phyloP scores from a whole-genome alignment of 2,329 filamentous ascomycete species.

The Neobulgaria alba region DNA sequence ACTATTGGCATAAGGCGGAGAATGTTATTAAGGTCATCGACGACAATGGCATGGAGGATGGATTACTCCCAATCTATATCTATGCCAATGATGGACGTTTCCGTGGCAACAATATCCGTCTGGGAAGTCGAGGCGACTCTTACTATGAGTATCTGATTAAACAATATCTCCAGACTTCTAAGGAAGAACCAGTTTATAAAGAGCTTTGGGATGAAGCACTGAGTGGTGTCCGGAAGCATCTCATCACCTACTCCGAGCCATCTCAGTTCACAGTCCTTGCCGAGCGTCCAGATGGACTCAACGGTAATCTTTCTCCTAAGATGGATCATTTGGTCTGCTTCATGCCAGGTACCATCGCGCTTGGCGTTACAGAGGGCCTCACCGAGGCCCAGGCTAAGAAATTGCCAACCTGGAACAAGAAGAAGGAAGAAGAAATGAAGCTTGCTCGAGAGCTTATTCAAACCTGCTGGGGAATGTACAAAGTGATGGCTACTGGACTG shows the following conservation, averaged over 20 bases:
- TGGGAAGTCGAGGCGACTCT: conserved; percentile 90
- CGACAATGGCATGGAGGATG: conserved; percentile 67
- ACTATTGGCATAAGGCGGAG: conserved; percentile 89
- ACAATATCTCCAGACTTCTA: conserved; percentile 89
- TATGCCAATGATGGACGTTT: conserved; percentile 73
- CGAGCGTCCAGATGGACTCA: conserved; percentile 70
- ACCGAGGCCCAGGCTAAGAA: conserved; percentile 68
- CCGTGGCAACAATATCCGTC: conserved; percentile 73
- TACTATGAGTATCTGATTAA: conserved; percentile 99
- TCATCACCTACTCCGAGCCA: conserved; percentile 78
- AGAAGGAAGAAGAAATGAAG: conserved; percentile 78
- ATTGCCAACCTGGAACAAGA: conserved; percentile 60
- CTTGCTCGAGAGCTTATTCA: conserved; percentile 88
- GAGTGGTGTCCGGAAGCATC: conserved; percentile 77
- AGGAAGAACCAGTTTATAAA: conserved; percentile 75
- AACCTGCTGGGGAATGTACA: conserved; percentile 98
- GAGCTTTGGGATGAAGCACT: conserved; percentile 91
- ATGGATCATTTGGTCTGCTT: conserved; percentile 99
- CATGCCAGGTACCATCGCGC: conserved; percentile 89
- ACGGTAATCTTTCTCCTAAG: conserved; percentile 63
- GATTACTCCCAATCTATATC: conserved; percentile 87
- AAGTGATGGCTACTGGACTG: conserved; percentile 80
- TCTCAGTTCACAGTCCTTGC: conserved; percentile 81
- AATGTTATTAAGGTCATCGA: conserved; percentile 89
- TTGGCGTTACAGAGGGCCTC: conserved; percentile 74